These are phyloP conservation scores for Tardiomyces digboiensis DNA, from an alignment of 1,139 yeast species.

Conservation along the genomic window DNA sequence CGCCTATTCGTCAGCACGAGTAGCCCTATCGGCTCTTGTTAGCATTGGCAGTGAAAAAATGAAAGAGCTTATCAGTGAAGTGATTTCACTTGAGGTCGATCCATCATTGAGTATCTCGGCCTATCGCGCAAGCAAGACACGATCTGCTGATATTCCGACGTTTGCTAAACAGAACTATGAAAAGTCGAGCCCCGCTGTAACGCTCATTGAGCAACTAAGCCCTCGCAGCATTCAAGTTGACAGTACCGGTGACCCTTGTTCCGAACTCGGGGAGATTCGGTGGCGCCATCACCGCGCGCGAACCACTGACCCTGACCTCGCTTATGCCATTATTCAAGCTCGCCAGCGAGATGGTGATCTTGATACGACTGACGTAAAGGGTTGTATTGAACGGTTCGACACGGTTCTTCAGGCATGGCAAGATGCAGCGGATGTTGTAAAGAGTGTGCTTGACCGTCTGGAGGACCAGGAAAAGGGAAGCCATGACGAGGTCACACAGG, in stretches of 20 bases:
- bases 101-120: conserved; percentile 56
- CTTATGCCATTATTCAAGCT: conserved; percentile 39
- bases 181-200: conserved; percentile 5
- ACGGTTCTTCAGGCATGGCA: conserved; percentile 43
- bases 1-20: conserved; percentile 51
- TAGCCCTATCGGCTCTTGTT: conserved; percentile 43
- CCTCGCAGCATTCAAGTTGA: conserved; percentile 12
- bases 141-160: conserved; percentile 22
- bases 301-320: conserved; percentile 63
- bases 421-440: conserved; percentile 43
- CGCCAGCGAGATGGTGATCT: conserved; percentile 18
- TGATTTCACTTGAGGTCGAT: conserved; percentile 53
- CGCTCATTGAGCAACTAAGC: conserved; percentile 10
- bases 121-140: conserved; percentile 28
- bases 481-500: conserved; percentile 46
- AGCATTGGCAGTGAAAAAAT: conserved; percentile 15
- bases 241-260: conserved; percentile 12
- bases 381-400: conserved; percentile 36
- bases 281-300: conserved; percentile 76
- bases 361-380: conserved; percentile 3
- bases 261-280: conserved; percentile 30
- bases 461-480: conserved; percentile 25
- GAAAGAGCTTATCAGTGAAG: conserved; percentile 42
- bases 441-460: conserved; percentile 36
- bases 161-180: conserved; percentile 16